Evolutionary conservation across 164 flowering plant species (phyloP), one percentile per base, ranked within the genome.

Genomic region (Euptelea pleiosperma): DNA sequence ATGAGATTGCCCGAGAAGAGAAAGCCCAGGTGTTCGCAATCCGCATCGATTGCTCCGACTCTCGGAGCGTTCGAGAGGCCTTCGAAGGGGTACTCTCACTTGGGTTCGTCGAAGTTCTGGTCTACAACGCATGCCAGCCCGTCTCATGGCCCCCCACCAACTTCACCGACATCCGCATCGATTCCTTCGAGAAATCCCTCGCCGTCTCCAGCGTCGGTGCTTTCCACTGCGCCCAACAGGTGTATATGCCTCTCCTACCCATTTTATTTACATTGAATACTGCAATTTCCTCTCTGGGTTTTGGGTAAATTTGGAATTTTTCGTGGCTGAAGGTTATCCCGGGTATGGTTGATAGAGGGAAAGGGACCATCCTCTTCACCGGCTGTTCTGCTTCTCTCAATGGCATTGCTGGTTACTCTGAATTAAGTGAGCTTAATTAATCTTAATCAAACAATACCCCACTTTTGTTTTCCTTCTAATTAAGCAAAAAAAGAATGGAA

Each of bases 241-340:
- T 86, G 14, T 2, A 0, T 25, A 4, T 39, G 10, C n/a, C 4
- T 21, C 33, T 21, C 24, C 26, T 34, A 10, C 26, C 26, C 5
- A 19, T 11, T 22, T 25, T n/a, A 7, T 6, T 0, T 30, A 12
- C 18, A 16, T 28, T 50, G 52, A 12, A 44, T 0, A 55, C n/a
- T n/a, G n/a, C n/a, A n/a, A n/a, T n/a, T n/a, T n/a, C n/a, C n/a
- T n/a, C n/a, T n/a, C n/a, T n/a, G n/a, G n/a, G n/a, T n/a, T n/a
- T n/a, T n/a, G n/a, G n/a, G n/a, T n/a, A n/a, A n/a, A n/a, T n/a
- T n/a, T n/a, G n/a, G n/a, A n/a, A n/a, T n/a, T n/a, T n/a, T n/a
- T n/a, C n/a, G n/a, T n/a, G n/a, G n/a, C n/a, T n/a, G n/a, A n/a
- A 87, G 96, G 89, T 89, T 18, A 52, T 86, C 25, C 87, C 87